These are phyloP conservation scores for Adiantum capillusveneris DNA, from an alignment of 75 land plant species.

Conservation along the genomic window DNA sequence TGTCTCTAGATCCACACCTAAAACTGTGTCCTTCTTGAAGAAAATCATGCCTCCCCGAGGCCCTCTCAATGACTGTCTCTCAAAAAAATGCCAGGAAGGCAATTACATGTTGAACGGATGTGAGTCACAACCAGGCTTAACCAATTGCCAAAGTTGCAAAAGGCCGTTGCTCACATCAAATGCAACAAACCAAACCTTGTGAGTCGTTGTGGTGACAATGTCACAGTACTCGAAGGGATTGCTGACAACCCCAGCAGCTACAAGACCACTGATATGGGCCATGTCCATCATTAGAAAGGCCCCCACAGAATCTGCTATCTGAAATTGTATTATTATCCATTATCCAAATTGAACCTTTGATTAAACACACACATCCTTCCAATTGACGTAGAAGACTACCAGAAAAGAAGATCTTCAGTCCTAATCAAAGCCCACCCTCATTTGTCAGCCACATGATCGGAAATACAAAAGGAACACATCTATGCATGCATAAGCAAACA, in stretches of 20 bases:
- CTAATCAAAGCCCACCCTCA: too few species aligned
- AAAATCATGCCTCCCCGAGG: constrained; percentile 97
- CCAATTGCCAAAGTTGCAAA: neutral
- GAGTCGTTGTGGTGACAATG: constrained; percentile 89
- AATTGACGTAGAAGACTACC: too few species aligned
- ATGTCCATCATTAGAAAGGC: constrained; percentile 97
- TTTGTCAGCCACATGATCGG: too few species aligned
- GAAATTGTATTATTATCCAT: neutral
- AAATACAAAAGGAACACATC: too few species aligned
- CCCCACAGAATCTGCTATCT: constrained; percentile 84
- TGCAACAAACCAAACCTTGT: constrained; percentile 46
- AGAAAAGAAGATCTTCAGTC: too few species aligned
- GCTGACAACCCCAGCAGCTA: constrained; percentile 72
- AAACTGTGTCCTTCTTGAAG: constrained; percentile 65
- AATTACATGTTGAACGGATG: neutral
- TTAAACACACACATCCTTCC: neutral
- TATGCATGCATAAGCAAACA: too few species aligned
- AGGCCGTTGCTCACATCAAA: neutral
- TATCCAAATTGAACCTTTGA: neutral
- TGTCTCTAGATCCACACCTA: constrained; percentile 72
- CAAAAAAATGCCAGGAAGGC: constrained; percentile 1
- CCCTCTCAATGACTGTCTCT: constrained; percentile 73
- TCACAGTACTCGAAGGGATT: constrained; percentile 89
- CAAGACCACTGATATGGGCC: constrained; percentile 96
- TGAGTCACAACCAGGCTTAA: neutral